phyloP scores from a whole-genome alignment of 1,284 basidiomycete species.

The Naganishia liquefaciens region DNA sequence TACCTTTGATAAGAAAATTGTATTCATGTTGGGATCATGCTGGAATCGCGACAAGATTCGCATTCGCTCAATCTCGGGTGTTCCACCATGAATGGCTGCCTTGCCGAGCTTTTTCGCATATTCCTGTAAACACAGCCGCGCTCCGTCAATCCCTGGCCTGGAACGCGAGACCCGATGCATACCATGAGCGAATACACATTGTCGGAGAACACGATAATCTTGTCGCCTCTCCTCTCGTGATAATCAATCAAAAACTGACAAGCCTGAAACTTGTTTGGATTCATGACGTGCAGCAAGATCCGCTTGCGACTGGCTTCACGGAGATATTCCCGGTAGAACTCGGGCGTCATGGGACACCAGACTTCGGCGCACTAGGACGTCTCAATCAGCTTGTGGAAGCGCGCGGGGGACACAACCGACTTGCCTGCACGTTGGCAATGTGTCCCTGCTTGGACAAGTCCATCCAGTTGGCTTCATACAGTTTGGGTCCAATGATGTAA shows the following conservation, averaged over 20 bases:
- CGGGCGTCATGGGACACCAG: constrained; percentile 99
- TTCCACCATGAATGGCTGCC: constrained; percentile 95
- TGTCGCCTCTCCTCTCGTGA: constrained; percentile 96
- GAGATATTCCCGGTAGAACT: constrained; percentile 98
- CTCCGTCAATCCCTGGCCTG: background rate
- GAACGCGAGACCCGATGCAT: background rate
- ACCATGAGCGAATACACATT: constrained; percentile 97
- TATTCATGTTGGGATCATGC: constrained; percentile 92
- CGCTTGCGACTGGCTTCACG: constrained; percentile 81
- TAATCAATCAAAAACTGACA: constrained; percentile 99
- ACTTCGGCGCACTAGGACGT: constrained; percentile 88
- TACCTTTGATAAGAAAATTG: constrained; percentile 97
- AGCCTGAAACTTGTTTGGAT: constrained; percentile 98
- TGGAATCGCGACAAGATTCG: constrained; percentile 93
- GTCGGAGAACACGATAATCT: constrained; percentile 99
- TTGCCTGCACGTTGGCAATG: constrained; percentile 96
- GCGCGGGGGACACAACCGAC: constrained; percentile 36
- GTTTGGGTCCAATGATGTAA: constrained; percentile 98
- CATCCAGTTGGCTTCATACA: constrained; percentile 99
- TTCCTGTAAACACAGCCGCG: constrained; percentile 60
- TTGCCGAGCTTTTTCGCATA: constrained; percentile 94
- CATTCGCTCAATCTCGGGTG: constrained; percentile 94
- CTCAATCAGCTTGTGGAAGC: background rate
- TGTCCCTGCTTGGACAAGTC: constrained; percentile 98
- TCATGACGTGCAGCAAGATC: constrained; percentile 99